Base-by-base conservation (phyloP, 2,329 filamentous ascomycete species). In the Arthrinium puccinioides region DNA sequence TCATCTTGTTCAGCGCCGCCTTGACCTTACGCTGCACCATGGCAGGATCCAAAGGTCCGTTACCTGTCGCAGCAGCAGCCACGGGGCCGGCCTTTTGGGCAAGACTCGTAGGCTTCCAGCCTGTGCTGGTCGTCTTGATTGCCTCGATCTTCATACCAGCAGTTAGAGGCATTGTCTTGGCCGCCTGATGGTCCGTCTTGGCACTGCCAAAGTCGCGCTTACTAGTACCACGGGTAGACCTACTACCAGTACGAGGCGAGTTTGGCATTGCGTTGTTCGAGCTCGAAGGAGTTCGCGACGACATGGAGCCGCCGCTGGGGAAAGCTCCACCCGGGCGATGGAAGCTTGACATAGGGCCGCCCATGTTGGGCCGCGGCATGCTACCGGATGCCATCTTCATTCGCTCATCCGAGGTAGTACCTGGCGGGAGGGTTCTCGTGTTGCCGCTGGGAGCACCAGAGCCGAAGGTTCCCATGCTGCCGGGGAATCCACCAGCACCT, bases 1-100 rank as follows among this genome's bases (percentile, higher is more conserved):
- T 97, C 92, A 98, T 97, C 83, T 98, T 98, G 80, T 98, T 98
- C 54, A 98, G 72, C 44, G 86, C 86, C 46, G 88, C 84, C 81
- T 98, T 98, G 60, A 98, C 92, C 81, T 98, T 98, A 51, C 90
- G 83, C 69, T 98, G 92, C 41, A 98, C 92, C 71, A 92, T 79
- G 52, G 90, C 87, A 18, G 92, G 90, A 47, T 94, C 79, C 67
- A 97, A 76, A 52, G 86, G 74, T 35, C 69, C 67, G 8, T 68
- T 59, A 45, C 68, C 63, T 39, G 70, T 63, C 42, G 64, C 54
- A 40, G 62, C 57, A 29, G 63, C 44, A 26, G 67, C 60, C n/a
- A n/a, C n/a, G n/a, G n/a, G n/a, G n/a, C n/a, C n/a, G 35, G 58
- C 44, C 21, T 60, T 57, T 26, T 62, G 64, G 36, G 66, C 72